Evolutionary conservation across 2,329 filamentous ascomycete genomes (phyloP).

Genomic region (Orbilia brochopaga): DNA sequence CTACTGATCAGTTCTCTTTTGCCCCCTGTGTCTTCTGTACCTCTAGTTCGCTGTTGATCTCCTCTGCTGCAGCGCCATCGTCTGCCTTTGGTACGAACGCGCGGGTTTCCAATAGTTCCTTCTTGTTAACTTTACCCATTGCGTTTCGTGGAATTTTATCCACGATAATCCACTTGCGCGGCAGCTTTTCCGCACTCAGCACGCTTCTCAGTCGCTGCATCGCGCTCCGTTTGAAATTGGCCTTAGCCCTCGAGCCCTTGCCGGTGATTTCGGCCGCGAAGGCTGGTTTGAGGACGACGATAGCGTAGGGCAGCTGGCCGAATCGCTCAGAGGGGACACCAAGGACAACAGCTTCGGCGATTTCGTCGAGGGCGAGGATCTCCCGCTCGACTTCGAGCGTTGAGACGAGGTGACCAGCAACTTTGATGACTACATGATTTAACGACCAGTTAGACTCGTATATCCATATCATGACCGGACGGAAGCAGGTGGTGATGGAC

Average conservation of each 20-base stretch:
- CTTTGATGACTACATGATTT: constrained; percentile 64
- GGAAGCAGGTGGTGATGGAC: too few species aligned
- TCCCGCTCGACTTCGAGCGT: constrained; percentile 94
- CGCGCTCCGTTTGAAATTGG: constrained; percentile 53
- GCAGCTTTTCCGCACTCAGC: constrained; percentile 94
- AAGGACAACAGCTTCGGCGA: constrained; percentile 85
- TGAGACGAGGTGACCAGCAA: constrained; percentile 80
- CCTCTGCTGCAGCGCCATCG: background rate
- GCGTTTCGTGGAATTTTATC: constrained; percentile 85
- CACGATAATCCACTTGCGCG: constrained; percentile 82
- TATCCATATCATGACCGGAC: constrained; percentile 50
- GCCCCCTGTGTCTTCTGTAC: background rate
- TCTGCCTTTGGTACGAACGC: constrained; percentile 2
- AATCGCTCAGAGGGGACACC: constrained; percentile 59
- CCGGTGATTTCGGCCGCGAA: constrained; percentile 96
- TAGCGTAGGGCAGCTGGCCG: constrained; percentile 19
- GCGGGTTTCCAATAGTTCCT: constrained; percentile 10
- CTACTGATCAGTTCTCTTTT: too few species aligned
- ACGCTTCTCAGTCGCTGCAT: constrained; percentile 58
- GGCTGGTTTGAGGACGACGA: constrained; percentile 69
- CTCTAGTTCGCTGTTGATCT: background rate
- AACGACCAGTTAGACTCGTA: constrained; percentile 58
- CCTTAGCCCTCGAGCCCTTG: constrained; percentile 72
- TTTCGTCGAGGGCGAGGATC: constrained; percentile 65
- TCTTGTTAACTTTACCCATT: constrained; percentile 76